Percentiles rank a stretch among this genome's conserved stretches.
Evolutionary conservation across 176 grass and related monocot species (phyloP).

Genomic region (Raddia distichophylla): DNA sequence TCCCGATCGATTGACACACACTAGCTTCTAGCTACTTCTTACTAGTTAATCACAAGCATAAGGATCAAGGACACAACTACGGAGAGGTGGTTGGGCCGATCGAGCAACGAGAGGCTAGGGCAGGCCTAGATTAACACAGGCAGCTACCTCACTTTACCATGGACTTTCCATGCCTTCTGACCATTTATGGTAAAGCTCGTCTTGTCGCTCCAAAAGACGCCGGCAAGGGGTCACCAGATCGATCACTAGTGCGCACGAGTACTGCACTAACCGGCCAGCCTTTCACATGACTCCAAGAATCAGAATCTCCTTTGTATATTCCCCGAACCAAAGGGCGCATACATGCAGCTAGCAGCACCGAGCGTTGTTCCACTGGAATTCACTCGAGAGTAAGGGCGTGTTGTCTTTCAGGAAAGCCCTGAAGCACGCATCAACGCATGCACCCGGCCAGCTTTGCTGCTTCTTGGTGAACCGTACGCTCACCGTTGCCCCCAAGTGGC

Average conservation of each 20-base stretch:
- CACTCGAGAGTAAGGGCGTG: not conserved
- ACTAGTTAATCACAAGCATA: not conserved
- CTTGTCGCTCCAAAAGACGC: constrained; percentile 37
- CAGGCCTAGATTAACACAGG: not conserved
- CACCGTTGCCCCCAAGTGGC: not conserved
- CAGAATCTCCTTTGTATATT: constrained; percentile 51
- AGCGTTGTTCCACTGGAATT: not conserved
- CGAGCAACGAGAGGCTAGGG: not conserved
- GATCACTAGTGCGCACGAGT: constrained; percentile 25
- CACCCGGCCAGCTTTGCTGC: not conserved
- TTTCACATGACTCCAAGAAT: constrained; percentile 36
- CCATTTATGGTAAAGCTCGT: constrained; percentile 15
- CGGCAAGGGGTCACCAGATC: not conserved
- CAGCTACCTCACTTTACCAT: not conserved
- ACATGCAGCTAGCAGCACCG: not conserved
- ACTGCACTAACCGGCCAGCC: not conserved
- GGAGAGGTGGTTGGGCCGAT: not conserved
- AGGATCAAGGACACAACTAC: not conserved
- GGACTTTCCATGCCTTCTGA: constrained; percentile 13
- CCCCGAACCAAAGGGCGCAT: constrained; percentile 33
- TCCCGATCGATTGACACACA: not conserved
- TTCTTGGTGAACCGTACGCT: not conserved
- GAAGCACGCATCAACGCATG: not conserved
- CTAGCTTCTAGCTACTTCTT: not conserved
- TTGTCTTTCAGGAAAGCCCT: constrained; percentile 29